phyloP scores from a whole-genome alignment of 225 moss, liverwort and hornwort species.

The Marchantia polymorpha region DNA sequence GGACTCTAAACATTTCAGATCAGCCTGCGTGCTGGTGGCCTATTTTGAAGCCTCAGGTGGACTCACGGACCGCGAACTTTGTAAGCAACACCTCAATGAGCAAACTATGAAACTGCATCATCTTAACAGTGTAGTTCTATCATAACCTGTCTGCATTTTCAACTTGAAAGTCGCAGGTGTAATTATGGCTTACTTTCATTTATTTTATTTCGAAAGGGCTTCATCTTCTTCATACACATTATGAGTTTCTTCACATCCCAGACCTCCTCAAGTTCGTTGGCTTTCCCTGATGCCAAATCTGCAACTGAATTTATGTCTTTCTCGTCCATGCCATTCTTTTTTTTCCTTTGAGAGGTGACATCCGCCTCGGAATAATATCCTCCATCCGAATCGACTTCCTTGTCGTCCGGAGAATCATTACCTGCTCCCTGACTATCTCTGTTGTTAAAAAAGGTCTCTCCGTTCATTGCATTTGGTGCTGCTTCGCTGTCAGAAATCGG shows the following conservation, averaged over 20 bases:
- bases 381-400: not conserved
- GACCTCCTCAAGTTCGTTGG: conserved; percentile 16
- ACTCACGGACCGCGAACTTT: not conserved
- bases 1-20: not conserved
- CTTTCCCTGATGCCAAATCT: conserved; percentile 12
- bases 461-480: not conserved
- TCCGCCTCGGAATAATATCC: conserved; percentile 5
- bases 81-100: not conserved
- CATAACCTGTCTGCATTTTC: not conserved
- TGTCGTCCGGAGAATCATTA: not conserved
- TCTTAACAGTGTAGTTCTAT: not conserved
- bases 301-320: conserved; percentile 24
- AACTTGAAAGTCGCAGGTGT: not conserved
- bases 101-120: not conserved
- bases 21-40: not conserved
- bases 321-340: conserved; percentile 2
- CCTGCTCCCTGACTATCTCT: not conserved
- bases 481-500: not conserved
- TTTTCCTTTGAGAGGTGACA: not conserved
- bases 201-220: conserved; percentile 1
- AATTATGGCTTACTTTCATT: conserved; percentile 1
- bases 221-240: conserved; percentile 2
- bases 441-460: not conserved
- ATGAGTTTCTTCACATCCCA: conserved; percentile 52
- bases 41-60: not conserved